Base-by-base conservation (phyloP, 805 yeast species). In the Lipomyces yamadae region DNA sequence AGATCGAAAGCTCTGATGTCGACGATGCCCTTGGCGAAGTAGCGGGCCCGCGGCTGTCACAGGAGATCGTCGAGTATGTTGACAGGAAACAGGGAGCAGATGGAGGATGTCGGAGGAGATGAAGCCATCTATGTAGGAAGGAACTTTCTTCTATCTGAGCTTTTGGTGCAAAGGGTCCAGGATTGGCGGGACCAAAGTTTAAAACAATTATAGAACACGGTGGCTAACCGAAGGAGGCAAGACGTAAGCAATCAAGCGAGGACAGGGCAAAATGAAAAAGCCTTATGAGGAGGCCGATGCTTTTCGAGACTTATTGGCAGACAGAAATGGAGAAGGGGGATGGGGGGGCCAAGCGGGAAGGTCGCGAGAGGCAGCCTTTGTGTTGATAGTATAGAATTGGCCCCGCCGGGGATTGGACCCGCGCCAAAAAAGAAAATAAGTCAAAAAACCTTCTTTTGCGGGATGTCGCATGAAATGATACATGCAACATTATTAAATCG, bases 1-100 rank as follows among this genome's bases (percentile, higher is more conserved):
- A 1, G 11, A 35, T 10, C 39, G 39, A 35, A 13, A 4, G 15
- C 39, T 35, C 13, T 35, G 4, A 10, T 3, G 13, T 10, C 8
- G 37, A 35, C 13, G 39, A 24, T 24, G 24, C 24, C 24, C 24
- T 24, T 24, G 24, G 24, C 24, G 45, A 30, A 56, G 60, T 60
- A 61, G 35, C 48, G 45, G 48, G 42, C 56, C 48, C 34, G 42
- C 18, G 42, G 33, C 8, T 45, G 30, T 29, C 42, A 55, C 42
- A 24, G 29, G 24, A 37, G 37, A 60, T 56, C 55, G 18, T 50
- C 55, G 18, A 18, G 2, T 1, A 24, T 24, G 52, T 30, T 34
- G 42, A 29, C 63, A 30, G 63, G n/a, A 48, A 30, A 32, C 59
- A 24, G 8, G 7, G 58, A 24, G 35, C 42, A 39, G 48, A 48